These are phyloP conservation scores for Ustilago tritici DNA, from an alignment of 1,284 basidiomycete species.

Conservation along the genomic window DNA sequence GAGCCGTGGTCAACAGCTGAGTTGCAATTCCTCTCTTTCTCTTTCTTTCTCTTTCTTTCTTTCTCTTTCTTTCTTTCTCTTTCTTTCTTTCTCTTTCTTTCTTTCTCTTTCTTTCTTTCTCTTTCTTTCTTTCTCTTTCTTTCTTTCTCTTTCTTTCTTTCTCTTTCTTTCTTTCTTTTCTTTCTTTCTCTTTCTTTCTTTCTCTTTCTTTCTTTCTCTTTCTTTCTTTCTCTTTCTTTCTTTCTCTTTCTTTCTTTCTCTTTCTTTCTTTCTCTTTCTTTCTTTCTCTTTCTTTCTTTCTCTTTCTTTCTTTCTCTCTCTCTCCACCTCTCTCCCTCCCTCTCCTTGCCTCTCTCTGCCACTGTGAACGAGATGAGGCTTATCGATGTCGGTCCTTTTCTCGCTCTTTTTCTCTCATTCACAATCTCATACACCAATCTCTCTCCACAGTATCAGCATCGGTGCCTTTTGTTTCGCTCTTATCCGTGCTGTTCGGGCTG, in stretches of 20 bases:
- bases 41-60: too few relatives aligned
- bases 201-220: neutral
- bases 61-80: too few relatives aligned
- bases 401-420: neutral
- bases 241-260: too few relatives aligned
- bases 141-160: neutral
- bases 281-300: too few relatives aligned
- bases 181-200: too few relatives aligned
- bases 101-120: too few relatives aligned
- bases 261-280: neutral
- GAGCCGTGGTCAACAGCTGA: slow-evolving; percentile 5
- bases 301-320: too few relatives aligned
- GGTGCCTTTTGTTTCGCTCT: neutral
- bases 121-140: too few relatives aligned
- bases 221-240: too few relatives aligned
- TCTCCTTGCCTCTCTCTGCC: neutral
- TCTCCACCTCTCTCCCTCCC: too few relatives aligned
- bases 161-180: too few relatives aligned
- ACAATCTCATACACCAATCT: neutral
- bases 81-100: too few relatives aligned
- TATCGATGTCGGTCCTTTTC: slow-evolving; percentile 18
- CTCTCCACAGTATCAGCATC: neutral
- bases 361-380: slow-evolving; percentile 3
- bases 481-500: neutral
- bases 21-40: slow-evolving; percentile 13